phyloP scores from a whole-genome alignment of 2,329 filamentous ascomycete genomes.

The Aspergillus fijiensis region DNA sequence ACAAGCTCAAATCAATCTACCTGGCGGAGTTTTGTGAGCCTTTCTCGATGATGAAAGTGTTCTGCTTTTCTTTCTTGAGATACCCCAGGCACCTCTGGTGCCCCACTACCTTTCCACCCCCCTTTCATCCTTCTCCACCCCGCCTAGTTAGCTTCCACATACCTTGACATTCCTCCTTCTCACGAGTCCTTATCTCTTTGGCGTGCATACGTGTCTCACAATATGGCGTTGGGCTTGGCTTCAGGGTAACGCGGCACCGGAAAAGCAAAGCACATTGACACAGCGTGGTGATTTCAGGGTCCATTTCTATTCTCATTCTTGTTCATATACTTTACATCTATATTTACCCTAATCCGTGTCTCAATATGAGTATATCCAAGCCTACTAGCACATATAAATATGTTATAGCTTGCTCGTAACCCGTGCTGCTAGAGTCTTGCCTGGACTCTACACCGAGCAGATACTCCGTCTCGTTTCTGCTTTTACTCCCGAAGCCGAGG shows the following conservation, averaged over 20 bases:
- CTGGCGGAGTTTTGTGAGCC: slow-evolving; percentile 31
- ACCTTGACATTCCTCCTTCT: neutral
- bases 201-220: neutral
- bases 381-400: too few species aligned
- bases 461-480: too few species aligned
- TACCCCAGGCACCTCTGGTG: slow-evolving; percentile 16
- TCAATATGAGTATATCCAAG: neutral
- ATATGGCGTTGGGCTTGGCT: neutral
- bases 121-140: neutral
- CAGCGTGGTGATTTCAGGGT: neutral
- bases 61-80: slow-evolving; percentile 19
- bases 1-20: slow-evolving; percentile 34
- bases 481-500: too few species aligned
- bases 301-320: neutral
- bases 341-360: neutral
- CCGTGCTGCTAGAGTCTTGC: too few species aligned
- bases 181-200: neutral
- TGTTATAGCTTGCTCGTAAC: too few species aligned
- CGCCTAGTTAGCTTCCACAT: neutral
- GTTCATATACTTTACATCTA: neutral
- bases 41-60: slow-evolving; percentile 7
- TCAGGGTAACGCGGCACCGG: neutral
- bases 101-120: neutral
- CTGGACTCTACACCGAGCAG: too few species aligned
- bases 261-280: neutral